These are phyloP conservation scores for Suillus subalutaceus DNA, from an alignment of 768 basidiomycete species.

Conservation along the genomic window DNA sequence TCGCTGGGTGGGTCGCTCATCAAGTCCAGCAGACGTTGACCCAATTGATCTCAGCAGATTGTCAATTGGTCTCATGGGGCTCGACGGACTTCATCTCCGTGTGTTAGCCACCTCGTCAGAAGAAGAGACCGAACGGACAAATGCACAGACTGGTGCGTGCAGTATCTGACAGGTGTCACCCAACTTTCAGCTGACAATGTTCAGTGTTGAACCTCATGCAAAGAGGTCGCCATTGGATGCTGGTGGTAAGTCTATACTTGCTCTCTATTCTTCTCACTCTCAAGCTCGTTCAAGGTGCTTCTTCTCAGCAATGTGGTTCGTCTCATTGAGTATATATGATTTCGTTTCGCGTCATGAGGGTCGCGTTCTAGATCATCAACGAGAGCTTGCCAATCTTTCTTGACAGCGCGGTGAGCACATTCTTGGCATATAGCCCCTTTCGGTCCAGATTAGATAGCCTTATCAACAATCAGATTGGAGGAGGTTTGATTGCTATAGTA, in stretches of 20 bases:
- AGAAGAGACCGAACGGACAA: conserved; percentile 60
- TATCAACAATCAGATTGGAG: conserved; percentile 46
- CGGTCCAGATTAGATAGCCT: conserved; percentile 7
- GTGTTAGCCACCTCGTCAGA: conserved; percentile 84
- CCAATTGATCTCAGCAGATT: conserved; percentile 49
- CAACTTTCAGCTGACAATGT: conserved; percentile 10
- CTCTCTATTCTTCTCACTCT: conserved; percentile 14
- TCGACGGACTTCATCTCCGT: conserved; percentile 88
- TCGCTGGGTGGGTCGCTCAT: conserved; percentile 72
- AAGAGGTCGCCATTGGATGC: conserved; percentile 87
- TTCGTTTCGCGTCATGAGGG: background rate
- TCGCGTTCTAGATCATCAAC: conserved; percentile 62
- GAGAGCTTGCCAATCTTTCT: conserved; percentile 84
- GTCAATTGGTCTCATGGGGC: conserved; percentile 91
- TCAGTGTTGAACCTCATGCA: conserved; percentile 58
- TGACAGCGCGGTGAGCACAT: conserved; percentile 58
- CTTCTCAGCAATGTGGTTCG: conserved; percentile 86
- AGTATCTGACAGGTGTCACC: background rate
- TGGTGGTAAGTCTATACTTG: conserved; percentile 69
- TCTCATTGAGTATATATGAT: conserved; percentile 9
- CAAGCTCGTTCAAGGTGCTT: conserved; percentile 57
- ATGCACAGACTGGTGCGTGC: conserved; percentile 69
- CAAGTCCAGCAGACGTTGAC: background rate
- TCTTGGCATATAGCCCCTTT: background rate
- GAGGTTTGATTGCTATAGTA: conserved; percentile 73